phyloP scores from a whole-genome alignment of 371 early-diverging fungal genomes.

The Rhizopus arrhizus region DNA sequence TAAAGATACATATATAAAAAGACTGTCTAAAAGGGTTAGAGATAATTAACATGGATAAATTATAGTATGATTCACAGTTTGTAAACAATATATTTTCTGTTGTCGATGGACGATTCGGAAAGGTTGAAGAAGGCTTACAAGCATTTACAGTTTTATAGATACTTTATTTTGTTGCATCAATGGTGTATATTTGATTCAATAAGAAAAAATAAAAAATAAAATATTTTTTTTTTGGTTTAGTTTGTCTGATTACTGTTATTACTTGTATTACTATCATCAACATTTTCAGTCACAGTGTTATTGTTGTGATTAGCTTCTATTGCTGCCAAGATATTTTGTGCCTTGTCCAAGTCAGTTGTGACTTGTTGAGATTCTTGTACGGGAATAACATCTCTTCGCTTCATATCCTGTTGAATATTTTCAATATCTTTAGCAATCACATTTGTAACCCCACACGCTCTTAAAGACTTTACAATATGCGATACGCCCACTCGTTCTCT shows the following conservation, averaged over 20 bases:
- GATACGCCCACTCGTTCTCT: conserved; percentile 16
- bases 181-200: too few relatives aligned
- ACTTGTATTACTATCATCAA: too few relatives aligned
- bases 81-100: conserved; percentile 58
- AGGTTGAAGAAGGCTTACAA: conserved; percentile 47
- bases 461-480: conserved; percentile 15
- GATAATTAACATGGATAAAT: neutral
- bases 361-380: neutral
- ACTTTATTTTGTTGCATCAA: neutral
- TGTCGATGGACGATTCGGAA: conserved; percentile 50
- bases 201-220: too few relatives aligned
- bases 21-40: neutral
- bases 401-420: conserved; percentile 31
- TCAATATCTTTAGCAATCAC: conserved; percentile 29
- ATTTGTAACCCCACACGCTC: conserved; percentile 19
- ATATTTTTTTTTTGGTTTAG: too few relatives aligned
- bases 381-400: conserved; percentile 14
- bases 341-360: neutral
- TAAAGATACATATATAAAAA: conserved; percentile 17
- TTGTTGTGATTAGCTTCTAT: neutral
- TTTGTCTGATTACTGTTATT: too few relatives aligned
- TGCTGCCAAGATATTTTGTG: neutral
- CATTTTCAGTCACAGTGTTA: neutral
- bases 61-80: conserved; percentile 56
- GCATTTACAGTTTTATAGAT: conserved; percentile 50